These are phyloP conservation scores for Aureobasidium sp. DNA, from an alignment of 2,329 filamentous ascomycete genomes.

Conservation along the genomic window DNA sequence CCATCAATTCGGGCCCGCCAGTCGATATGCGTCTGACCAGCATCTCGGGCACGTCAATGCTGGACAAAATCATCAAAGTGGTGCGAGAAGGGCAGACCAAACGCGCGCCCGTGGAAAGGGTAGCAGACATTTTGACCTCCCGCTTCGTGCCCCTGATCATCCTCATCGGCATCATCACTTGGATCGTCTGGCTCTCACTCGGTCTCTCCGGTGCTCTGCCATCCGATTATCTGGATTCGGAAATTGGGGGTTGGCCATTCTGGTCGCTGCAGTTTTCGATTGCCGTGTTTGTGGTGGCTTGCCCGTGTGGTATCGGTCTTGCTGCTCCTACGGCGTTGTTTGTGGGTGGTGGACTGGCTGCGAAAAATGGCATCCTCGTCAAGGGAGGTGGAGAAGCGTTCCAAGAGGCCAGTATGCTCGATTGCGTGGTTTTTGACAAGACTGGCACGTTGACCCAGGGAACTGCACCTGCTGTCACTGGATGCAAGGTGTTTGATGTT, in stretches of 20 bases:
- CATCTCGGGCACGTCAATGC: slow-evolving; percentile 62
- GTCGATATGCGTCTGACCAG: slow-evolving; percentile 59
- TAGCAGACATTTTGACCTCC: slow-evolving; percentile 64
- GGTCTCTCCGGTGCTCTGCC: slow-evolving; percentile 55
- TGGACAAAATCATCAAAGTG: slow-evolving; percentile 71
- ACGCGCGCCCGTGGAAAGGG: slow-evolving; percentile 66
- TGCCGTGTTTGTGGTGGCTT: slow-evolving; percentile 79
- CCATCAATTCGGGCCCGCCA: slow-evolving; percentile 62
- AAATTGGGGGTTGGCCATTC: slow-evolving; percentile 58
- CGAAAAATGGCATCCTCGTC: slow-evolving; percentile 71
- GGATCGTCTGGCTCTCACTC: slow-evolving; percentile 63
- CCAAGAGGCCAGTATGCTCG: slow-evolving; percentile 70
- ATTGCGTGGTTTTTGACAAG: slow-evolving; percentile 82
- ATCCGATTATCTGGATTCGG: slow-evolving; percentile 45
- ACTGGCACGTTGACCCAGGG: slow-evolving; percentile 73
- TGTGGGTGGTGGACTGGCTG: slow-evolving; percentile 72
- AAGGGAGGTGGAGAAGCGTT: slow-evolving; percentile 82
- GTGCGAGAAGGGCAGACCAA: slow-evolving; percentile 72
- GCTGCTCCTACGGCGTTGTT: slow-evolving; percentile 82
- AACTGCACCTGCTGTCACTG: slow-evolving; percentile 49
- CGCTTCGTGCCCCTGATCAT: slow-evolving; percentile 73
- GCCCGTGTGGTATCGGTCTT: slow-evolving; percentile 74
- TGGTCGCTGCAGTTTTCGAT: slow-evolving; percentile 81
- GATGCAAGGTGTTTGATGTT: slow-evolving; percentile 15
- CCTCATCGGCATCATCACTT: slow-evolving; percentile 61